Percentiles rank a stretch among this genome's conserved stretches.
Evolutionary conservation across 1,139 yeast species (phyloP).

Genomic region (Magnusiomyces suaveolens): DNA sequence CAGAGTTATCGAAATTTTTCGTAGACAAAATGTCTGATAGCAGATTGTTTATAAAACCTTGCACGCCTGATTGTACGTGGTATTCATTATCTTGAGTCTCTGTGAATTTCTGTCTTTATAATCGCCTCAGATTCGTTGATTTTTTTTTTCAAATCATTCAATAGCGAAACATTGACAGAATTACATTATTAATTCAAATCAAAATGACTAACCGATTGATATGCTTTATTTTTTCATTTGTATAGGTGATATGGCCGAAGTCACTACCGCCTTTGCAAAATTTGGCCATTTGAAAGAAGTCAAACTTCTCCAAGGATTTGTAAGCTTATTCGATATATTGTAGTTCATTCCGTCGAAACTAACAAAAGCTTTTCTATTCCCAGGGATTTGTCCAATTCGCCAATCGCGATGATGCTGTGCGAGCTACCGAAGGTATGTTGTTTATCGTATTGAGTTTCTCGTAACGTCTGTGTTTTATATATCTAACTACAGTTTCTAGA

Average conservation of each 20-base stretch:
- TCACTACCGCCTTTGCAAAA: constrained; percentile 51
- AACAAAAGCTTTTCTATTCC: neutral
- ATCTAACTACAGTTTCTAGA: neutral
- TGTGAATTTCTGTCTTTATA: no score
- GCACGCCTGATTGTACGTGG: neutral
- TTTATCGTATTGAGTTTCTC: neutral
- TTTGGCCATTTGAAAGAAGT: constrained; percentile 62
- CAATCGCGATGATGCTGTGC: constrained; percentile 23
- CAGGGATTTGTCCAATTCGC: constrained; percentile 24
- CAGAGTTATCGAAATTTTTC: no score
- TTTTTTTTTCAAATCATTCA: no score
- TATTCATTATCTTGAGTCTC: no score
- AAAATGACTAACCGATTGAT: no score
- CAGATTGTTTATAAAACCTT: constrained; percentile 10
- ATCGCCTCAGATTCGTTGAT: no score
- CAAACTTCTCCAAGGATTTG: constrained; percentile 71
- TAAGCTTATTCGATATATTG: constrained; percentile 1
- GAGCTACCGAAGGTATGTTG: constrained; percentile 21
- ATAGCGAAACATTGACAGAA: no score
- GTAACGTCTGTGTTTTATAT: neutral
- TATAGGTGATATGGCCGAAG: constrained; percentile 49
- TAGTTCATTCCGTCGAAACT: no score
- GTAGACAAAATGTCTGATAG: constrained; percentile 12
- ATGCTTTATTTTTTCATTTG: no score
- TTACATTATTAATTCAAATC: no score